Percentiles rank a stretch among this genome's conserved stretches.
These are phyloP conservation scores for Geotrichum siamense DNA, from an alignment of 1,139 yeast species.

Conservation along the genomic window DNA sequence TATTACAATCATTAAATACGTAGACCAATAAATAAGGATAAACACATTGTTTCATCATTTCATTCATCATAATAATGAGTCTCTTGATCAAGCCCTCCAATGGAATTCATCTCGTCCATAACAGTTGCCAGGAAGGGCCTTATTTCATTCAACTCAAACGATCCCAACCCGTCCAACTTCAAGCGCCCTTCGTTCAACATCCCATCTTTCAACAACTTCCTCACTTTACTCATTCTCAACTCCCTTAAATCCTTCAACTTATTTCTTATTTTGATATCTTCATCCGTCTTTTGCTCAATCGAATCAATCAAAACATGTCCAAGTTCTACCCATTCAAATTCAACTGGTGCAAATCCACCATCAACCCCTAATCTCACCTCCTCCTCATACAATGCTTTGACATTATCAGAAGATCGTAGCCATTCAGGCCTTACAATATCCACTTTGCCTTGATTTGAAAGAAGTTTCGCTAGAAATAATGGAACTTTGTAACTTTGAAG, in stretches of 20 bases:
- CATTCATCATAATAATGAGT: too few relatives aligned
- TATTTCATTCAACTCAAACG: constrained; percentile 79
- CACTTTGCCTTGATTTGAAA: constrained; percentile 81
- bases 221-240: constrained; percentile 69
- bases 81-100: too few relatives aligned
- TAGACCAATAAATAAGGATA: too few relatives aligned
- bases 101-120: constrained; percentile 51
- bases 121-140: constrained; percentile 72
- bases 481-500: constrained; percentile 70
- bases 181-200: constrained; percentile 71
- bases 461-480: constrained; percentile 77
- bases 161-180: constrained; percentile 73
- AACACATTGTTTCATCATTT: too few relatives aligned
- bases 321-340: constrained; percentile 83
- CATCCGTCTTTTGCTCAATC: constrained; percentile 73
- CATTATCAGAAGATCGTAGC: constrained; percentile 50
- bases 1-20: too few relatives aligned
- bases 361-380: constrained; percentile 49
- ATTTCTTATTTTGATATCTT: constrained; percentile 57
- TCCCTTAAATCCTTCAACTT: constrained; percentile 79
- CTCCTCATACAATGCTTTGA: constrained; percentile 57
- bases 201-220: constrained; percentile 63
- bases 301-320: constrained; percentile 56
- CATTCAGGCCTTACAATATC: constrained; percentile 82
- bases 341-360: constrained; percentile 57